Evolutionary conservation across 129 eudicot genomes (phyloP), one percentile per base, ranked within the genome.

Genomic region (Cynara cardunculus): DNA sequence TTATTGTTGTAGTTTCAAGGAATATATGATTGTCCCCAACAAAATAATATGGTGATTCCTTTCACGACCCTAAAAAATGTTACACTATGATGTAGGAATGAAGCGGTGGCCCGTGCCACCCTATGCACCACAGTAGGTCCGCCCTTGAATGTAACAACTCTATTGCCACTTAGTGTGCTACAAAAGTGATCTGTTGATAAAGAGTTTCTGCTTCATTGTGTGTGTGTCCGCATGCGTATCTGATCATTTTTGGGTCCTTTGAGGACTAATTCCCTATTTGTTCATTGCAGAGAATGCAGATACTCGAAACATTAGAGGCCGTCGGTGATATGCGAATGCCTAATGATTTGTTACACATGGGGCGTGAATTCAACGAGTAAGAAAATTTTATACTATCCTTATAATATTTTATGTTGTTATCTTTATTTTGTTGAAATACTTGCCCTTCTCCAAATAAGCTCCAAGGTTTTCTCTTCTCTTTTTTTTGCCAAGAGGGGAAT

Each of bases 311-410:
- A 69, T 71, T 90, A 35, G 95, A 88, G 87, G 90, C 89, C 66
- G 80, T 87, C 62, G 80, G 76, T 79, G 87, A 84, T 72, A 82
- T 86, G 80, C 89, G 81, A 75, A 81, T 85, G 89, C 84, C 67
- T 31, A 69, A 74, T 61, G 79, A 76, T 16, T 37, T 84, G 28
- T 89, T 85, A 84, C 89, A 86, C 67, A 35, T 73, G 4, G 83
- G 84, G 66, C 96, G 96, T 69, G 97, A 93, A 34, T 93, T 92
- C 64, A 87, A 81, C 12, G 97, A 88, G 97, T 92, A 92, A 88
- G 95, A 82, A 66, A 3, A 53, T 61, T 14, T 69, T 62, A 25
- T 65, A 7, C 67, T 18, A 74, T n/a, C 62, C 28, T 32, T 44
- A 19, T 44, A 22, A 13, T 3, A 25, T 28, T 25, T 7, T 41